Evolutionary conservation across 331 rosid species (phyloP), one percentile per base, ranked within the genome.

Genomic region (Dryas integrifolia): DNA sequence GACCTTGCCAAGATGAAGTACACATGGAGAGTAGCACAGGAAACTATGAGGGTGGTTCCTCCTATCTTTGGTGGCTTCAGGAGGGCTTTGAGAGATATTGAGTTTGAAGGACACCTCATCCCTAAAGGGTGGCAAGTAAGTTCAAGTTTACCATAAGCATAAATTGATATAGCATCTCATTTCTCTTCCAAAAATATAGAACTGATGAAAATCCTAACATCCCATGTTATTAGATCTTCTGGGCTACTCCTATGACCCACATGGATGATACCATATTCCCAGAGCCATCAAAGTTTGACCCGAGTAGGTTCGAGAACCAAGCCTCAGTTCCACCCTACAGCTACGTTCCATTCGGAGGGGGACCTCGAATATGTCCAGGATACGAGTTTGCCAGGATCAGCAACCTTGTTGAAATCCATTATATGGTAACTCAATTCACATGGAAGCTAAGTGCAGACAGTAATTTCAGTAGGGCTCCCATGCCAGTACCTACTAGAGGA

Each of bases 101-200:
- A 87, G 53, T 91, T 74, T 11, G 86, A 53, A 40, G 92, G 88
- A 49, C 87, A 83, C 62, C 45, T 78, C 41, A 87, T 91, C 60
- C 96, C 96, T 3, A 84, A 88, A 84, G 96, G 96, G 68, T 88
- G 96, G 96, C 97, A 87, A 63, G 97, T 91, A 75, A 82, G 80
- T 80, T 62, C 79, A 72, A 63, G 24, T 24, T 6, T 51, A 38
- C 58, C 35, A 1, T 48, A 15, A 15, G 30, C 30, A n/a, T 39
- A 46, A 21, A 13, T 13, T 50, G 18, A 5, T 13, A 2, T 1
- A 50, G 18, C 8, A 65, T 11, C 9, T 2, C 10, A 14, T 11
- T 11, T 11, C 4, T 6, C 58, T 39, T 40, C 73, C 35, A 38
- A 16, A 51, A 1, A 16, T 11, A 10, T 11, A 11, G 7, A 55